Evolutionary conservation across 495 filamentous ascomycete genomes (phyloP), one percentile per base, ranked within the genome.

Genomic region (Xylaria scruposa): DNA sequence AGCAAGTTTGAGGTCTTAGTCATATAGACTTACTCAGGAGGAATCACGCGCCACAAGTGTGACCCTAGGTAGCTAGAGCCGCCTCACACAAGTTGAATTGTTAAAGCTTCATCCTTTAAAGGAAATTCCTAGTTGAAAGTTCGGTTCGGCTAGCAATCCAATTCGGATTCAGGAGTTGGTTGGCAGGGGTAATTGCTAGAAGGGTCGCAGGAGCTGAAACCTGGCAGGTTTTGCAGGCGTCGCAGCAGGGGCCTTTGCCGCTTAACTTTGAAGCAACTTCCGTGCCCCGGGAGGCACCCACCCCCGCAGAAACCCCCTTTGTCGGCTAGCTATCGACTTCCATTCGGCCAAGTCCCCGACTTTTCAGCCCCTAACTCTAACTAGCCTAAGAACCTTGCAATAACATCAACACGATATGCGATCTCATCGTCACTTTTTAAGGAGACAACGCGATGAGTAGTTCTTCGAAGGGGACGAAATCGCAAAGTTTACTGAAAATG

Each of bases 201-300:
- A 42, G 65, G 64, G 65, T 67, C 29, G 21, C 65, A 56, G 53
- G 60, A 56, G 66, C 68, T 80, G 78, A 80, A 80, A 80, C 78
- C 40, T 24, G 72, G 36, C 24, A 19, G 68, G 78, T 80, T 78
- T 78, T 73, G 78, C 72, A 67, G 73, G 67, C 69, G 78, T 80
- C 73, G 64, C 74, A 78, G 56, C 38, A 70, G 66, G 69, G 69
- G 10, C 49, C 47, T 42, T 26, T 71, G 60, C 69, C 47, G 66
- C 68, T 54, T 54, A 47, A 64, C 71, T 59, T 72, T 79, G 75
- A 80, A 75, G 79, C 79, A 79, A 21, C 56, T 74, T 78, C 77
- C 77, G 75, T 72, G 74, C 73, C 71, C 73, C 77, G 68, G 44
- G 60, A 51, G 68, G 47, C 47, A 64, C 47, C 47, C 56, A 71